Evolutionary conservation across 441 rosid species (phyloP), one percentile per base, ranked within the genome.

Genomic region (Macaranga tanarius): DNA sequence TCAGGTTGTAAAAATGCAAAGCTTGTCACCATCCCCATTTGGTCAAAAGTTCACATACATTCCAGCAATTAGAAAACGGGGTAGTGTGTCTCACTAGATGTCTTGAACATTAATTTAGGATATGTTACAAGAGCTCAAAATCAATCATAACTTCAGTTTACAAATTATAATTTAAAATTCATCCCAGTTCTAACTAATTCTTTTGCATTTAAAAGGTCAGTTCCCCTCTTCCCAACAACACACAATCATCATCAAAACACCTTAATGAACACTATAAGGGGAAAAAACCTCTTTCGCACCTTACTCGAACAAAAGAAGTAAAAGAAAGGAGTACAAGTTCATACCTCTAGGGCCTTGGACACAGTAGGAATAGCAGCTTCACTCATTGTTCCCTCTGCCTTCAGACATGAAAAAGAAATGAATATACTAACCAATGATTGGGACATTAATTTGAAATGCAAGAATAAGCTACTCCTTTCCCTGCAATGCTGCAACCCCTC

Each of bases 341-440:
- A 31, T 79, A 95, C 99, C 97, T 95, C 87, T 66, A 95, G 86
- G 58, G 93, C 98, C 73, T 69, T 76, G 16, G 89, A 84, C 62
- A 90, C 92, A 19, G 75, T 79, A 62, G 95, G 90, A 79, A 91
- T 83, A 61, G 85, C 88, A 28, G 87, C 38, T 83, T 91, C 99
- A 60, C 69, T 92, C 89, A 95, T 84, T n/a, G 83, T 73, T 73
- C 99, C 99, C 79, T 95, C 98, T 45, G 97, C 98, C 97, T 95
- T 77, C 82, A 81, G 19, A 75, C 56, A 62, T 44, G 55, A 54
- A 77, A 58, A 71, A 79, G 5, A 61, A 72, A 62, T 19, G 22
- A 59, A 65, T 59, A 77, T 3, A 48, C 1, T 55, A 62, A 45
- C 45, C 62, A 74, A 56, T 17, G 47, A 25, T 28, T 2, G 25